A percentile compares a stretch with the other conserved stretches of the same genome.
These are phyloP conservation scores for Penicillium pancosmium DNA, from an alignment of 495 filamentous ascomycete species.

Conservation along the genomic window DNA sequence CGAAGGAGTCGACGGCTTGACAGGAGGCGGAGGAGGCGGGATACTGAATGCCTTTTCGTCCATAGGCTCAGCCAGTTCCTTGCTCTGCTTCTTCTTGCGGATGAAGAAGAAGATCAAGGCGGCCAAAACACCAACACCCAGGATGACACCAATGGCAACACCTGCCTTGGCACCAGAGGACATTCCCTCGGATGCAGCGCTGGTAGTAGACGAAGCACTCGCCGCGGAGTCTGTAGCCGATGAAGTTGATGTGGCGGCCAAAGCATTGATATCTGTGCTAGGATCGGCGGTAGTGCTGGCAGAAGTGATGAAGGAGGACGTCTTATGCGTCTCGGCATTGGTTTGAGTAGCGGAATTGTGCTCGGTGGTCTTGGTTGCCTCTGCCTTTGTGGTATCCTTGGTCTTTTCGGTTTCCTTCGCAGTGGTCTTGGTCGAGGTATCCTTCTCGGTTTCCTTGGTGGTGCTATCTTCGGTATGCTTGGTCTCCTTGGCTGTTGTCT, in stretches of 20 bases:
- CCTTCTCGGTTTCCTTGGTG: neutral
- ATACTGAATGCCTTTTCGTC: slow-evolving; percentile 57
- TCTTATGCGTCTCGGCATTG: slow-evolving; percentile 6
- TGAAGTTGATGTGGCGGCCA: slow-evolving; percentile 18
- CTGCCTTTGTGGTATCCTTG: slow-evolving; percentile 3
- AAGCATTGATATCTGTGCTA: slow-evolving; percentile 18
- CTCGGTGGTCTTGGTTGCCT: slow-evolving; percentile 6
- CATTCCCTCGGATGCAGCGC: slow-evolving; percentile 17
- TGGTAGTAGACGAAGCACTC: slow-evolving; percentile 20
- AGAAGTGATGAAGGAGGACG: slow-evolving; percentile 26
- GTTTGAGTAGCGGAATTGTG: slow-evolving; percentile 12
- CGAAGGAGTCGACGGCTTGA: slow-evolving; percentile 40
- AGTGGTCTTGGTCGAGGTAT: slow-evolving; percentile 4
- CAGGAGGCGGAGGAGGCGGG: slow-evolving; percentile 37
- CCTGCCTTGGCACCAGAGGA: slow-evolving; percentile 73
- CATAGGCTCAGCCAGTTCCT: slow-evolving; percentile 47
- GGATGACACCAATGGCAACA: slow-evolving; percentile 74
- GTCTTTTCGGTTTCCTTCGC: slow-evolving; percentile 5
- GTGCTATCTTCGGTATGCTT: slow-evolving; percentile 7
- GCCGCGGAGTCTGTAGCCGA: slow-evolving; percentile 19
- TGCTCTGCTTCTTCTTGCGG: slow-evolving; percentile 58
- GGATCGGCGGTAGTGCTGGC: slow-evolving; percentile 17
- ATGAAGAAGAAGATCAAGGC: slow-evolving; percentile 66
- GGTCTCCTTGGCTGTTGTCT: slow-evolving; percentile 11
- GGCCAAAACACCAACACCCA: slow-evolving; percentile 64